Evolutionary conservation across 169 alveolate species (phyloP), one percentile per base, ranked within the genome.

Genomic region (Plasmodium vivax): DNA sequence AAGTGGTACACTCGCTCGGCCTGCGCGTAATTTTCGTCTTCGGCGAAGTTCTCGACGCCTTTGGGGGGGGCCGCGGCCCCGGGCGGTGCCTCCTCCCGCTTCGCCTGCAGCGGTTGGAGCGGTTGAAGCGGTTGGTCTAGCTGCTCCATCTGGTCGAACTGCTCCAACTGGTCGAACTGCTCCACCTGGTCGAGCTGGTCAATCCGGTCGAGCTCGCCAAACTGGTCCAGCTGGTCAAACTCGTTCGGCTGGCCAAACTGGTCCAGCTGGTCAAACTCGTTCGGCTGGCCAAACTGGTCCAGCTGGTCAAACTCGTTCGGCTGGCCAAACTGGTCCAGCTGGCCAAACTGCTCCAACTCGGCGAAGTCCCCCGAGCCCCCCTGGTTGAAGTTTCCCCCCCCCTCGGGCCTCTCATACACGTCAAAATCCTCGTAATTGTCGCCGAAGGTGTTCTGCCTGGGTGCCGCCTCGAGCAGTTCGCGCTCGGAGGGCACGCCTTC

Each of bases 1-100:
- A 87, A 87, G 30, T 87, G 93, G 68, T 87, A 87, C 43, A 87
- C 68, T 30, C 87, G 51, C 45, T 87, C 93, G 32, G 54, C 68
- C 30, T 84, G 75, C 16, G 79, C n/a, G 38, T 38, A 71, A 74
- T 32, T 87, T 10, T 87, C 83, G 16, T 75, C 62, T 32, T 75
- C 34, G 38, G 14, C 19, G 68, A 32, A 75, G 43, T 32, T 27
- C 3, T 75, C 45, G 3, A 14, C 74, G 5, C 10, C 56, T 12
- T 82, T 47, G 1, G 77, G 38, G 38, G 77, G 12, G 38, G 12
- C 9, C 1, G 77, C 7, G 38, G 77, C 41, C 38, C 38, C 1
- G 56, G 9, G 5, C 12, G 56, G n/a, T 3, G 56, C 3, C 1
- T 45, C n/a, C 16, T 7, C 75, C 75, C n/a, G n/a, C n/a, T n/a